These are phyloP conservation scores for Globisporangium irregulare DNA, from an alignment of 352 stramenopile genomes.

Conservation along the genomic window DNA sequence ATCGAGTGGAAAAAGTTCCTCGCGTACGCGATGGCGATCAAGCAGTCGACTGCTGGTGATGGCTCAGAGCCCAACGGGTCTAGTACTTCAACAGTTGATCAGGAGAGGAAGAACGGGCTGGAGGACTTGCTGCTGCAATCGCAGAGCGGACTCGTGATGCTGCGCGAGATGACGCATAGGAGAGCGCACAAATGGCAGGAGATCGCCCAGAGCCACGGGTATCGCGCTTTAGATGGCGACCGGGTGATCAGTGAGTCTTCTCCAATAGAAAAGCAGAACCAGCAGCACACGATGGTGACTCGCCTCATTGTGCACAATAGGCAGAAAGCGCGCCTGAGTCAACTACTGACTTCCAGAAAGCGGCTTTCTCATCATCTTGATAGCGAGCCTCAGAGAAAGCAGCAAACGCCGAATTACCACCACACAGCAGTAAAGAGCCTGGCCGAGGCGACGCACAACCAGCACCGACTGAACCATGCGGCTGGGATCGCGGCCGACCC, in stretches of 20 bases:
- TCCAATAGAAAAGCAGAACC: background rate
- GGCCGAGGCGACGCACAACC: constrained; percentile 17
- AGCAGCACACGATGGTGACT: background rate
- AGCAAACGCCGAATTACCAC: background rate
- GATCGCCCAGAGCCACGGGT: constrained; percentile 27
- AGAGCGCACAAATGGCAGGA: constrained; percentile 38
- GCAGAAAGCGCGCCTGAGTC: constrained; percentile 6
- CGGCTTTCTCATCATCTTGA: background rate
- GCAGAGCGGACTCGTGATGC: constrained; percentile 47
- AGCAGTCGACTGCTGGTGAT: constrained; percentile 16
- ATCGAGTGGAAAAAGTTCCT: constrained; percentile 60
- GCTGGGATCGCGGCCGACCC: background rate
- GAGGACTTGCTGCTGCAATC: constrained; percentile 51
- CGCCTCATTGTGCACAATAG: constrained; percentile 12
- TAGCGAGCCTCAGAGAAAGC: background rate
- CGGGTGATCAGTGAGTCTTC: background rate
- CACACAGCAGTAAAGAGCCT: constrained; percentile 21
- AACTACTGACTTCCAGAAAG: constrained; percentile 6
- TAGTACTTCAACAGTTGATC: too few relatives aligned
- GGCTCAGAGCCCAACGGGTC: background rate
- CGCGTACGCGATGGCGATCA: constrained; percentile 46
- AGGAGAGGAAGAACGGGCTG: constrained; percentile 19
- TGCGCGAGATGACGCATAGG: constrained; percentile 36
- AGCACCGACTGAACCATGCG: constrained; percentile 27
- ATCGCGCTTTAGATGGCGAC: background rate